These are phyloP conservation scores for Botrytis fabae DNA, from an alignment of 2,329 filamentous ascomycete genomes.

Conservation along the genomic window DNA sequence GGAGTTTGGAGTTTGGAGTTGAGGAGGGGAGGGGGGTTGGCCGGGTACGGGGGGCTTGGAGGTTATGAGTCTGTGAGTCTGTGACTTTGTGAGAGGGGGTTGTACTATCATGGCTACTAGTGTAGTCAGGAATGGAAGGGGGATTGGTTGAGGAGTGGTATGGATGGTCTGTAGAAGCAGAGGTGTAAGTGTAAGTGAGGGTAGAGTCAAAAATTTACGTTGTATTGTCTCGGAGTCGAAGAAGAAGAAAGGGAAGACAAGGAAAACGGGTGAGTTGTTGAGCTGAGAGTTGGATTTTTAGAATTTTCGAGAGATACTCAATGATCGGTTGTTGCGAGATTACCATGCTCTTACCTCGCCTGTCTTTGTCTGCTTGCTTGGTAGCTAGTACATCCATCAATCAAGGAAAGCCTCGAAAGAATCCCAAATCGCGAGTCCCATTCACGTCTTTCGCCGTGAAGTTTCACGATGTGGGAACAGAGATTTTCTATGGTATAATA, in stretches of 20 bases:
- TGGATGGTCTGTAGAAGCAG: background rate
- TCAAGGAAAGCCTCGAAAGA: background rate
- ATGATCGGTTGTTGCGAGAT: background rate
- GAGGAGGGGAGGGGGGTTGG: background rate
- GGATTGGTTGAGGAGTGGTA: background rate
- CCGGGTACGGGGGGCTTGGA: background rate
- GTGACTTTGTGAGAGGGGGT: background rate
- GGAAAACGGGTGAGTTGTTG: background rate
- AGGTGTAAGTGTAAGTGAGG: background rate
- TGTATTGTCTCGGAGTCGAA: background rate
- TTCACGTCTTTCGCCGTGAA: background rate
- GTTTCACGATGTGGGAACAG: background rate
- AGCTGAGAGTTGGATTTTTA: too few relatives aligned
- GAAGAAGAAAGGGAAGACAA: background rate
- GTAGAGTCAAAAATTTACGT: background rate
- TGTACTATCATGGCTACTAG: background rate
- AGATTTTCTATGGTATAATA: background rate
- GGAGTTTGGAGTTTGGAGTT: too few relatives aligned
- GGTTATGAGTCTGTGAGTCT: background rate
- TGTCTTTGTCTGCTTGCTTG: fast-evolving
- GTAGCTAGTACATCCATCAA: too few relatives aligned
- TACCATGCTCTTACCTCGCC: background rate
- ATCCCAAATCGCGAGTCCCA: background rate
- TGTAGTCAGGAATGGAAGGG: background rate
- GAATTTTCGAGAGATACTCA: too few relatives aligned